Base-by-base conservation (phyloP, 2,329 filamentous ascomycete genomes). In the Fulvia fulva region DNA sequence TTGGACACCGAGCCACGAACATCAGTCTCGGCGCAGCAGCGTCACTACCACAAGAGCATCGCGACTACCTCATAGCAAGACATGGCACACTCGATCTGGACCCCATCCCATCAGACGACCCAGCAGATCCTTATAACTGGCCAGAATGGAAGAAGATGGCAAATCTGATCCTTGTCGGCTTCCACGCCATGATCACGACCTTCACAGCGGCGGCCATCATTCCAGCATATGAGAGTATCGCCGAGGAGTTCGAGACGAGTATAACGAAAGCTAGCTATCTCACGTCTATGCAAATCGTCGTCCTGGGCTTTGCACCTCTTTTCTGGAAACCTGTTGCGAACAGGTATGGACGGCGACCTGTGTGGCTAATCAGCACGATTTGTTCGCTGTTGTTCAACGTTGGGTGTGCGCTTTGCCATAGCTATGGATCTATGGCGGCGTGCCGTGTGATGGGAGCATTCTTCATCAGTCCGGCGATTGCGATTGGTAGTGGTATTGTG, bases 301-400 rank as follows among this genome's bases (percentile, higher is more conserved):
- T 84, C 11, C 72, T 84, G 0, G 81, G 82, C 9, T 77, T 72
- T 16, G 79, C 77, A 0, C 82, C 83, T 0, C 70, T 86, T 1
- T 76, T 85, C 63, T 85, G 83, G 83, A 77, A 78, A 41, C 82
- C 82, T 0, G 68, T 86, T 1, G 79, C 81, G 0, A 77, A 81
- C 43, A 73, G 76, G 23, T 85, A 76, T 60, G 82, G 83, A 6
- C 77, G 83, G 1, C 76, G 81, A 3, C 81, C 81, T 0, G 75
- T 83, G 25, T 83, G 81, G 68, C 72, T 84, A 28, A 66, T 82
- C 44, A 82, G 80, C 0, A 68, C 80, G 16, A 62, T 81, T 1
- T 73, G 78, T 37, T 78, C 78, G 59, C 62, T 78, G 21, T 70
- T 78, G 1, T 78, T 78, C 67, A 84, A 83, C 60, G 72, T 84